Conservation (phyloP, 2,329 filamentous ascomycete genomes). For the Graphiopsis chlorocephala region DNA sequence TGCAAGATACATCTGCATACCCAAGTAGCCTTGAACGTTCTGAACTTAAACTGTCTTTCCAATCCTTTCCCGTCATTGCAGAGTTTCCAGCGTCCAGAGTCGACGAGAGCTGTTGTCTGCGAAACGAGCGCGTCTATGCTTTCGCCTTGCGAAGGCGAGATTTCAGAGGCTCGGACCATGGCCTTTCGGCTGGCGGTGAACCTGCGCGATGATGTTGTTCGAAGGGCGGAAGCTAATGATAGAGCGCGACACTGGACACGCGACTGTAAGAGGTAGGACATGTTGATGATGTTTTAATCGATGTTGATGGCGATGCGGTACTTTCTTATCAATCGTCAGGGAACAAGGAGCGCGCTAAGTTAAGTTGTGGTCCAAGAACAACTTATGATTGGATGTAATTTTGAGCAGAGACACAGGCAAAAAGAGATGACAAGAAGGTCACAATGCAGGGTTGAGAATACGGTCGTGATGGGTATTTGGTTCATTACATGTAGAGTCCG, state of each 20-base stretch:
- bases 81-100: constrained; percentile 32
- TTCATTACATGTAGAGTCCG: neutral
- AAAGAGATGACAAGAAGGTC: neutral
- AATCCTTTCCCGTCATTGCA: constrained; percentile 34
- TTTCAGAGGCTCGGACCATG: constrained; percentile 20
- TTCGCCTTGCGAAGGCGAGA: constrained; percentile 25
- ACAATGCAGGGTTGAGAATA: neutral
- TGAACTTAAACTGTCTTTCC: constrained; percentile 38
- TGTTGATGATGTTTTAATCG: neutral
- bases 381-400: neutral
- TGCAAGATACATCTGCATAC: constrained; percentile 23
- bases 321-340: neutral
- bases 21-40: constrained; percentile 40
- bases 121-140: constrained; percentile 19
- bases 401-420: neutral
- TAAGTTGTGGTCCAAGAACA: neutral
- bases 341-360: neutral
- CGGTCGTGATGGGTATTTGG: neutral
- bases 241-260: neutral
- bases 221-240: neutral
- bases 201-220: neutral
- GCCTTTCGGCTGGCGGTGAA: constrained; percentile 13
- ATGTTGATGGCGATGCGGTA: neutral
- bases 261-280: neutral
- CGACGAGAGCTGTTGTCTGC: constrained; percentile 28